A percentile compares a stretch with the other conserved stretches of the same genome.
Evolutionary conservation across 192 early-diverging fungal species (phyloP).

Genomic region (Hyaloraphidium curvatum): DNA sequence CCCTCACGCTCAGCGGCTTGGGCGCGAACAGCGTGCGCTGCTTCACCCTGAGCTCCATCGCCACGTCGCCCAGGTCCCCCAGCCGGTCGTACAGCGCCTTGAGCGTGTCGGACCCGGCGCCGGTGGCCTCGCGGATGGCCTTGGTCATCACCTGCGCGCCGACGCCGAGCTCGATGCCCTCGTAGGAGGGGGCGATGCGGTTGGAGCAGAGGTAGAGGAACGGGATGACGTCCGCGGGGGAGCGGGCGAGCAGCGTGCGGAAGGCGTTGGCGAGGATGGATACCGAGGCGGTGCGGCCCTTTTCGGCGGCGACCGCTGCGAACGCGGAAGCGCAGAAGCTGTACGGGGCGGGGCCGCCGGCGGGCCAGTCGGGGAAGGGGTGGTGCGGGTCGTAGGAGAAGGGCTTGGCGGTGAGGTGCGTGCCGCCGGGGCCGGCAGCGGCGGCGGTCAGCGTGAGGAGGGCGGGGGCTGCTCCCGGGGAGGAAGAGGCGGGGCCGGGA

Average conservation of each 20-base stretch:
- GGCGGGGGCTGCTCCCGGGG: too few relatives aligned
- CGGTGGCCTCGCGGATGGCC: slow-evolving; percentile 8
- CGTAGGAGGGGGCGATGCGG: slow-evolving; percentile 13
- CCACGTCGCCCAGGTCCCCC: slow-evolving; percentile 17
- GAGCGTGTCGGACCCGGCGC: background rate
- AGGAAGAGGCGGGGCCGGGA: too few relatives aligned
- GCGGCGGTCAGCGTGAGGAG: too few relatives aligned
- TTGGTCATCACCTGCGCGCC: slow-evolving; percentile 12
- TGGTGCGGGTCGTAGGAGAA: too few relatives aligned
- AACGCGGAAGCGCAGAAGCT: too few relatives aligned
- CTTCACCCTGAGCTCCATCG: slow-evolving; percentile 13
- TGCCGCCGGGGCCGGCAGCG: too few relatives aligned
- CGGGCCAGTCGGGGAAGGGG: too few relatives aligned
- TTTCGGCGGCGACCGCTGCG: too few relatives aligned
- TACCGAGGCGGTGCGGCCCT: background rate
- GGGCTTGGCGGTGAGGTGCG: too few relatives aligned
- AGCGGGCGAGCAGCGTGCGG: slow-evolving; percentile 9
- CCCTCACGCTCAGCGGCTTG: slow-evolving; percentile 6
- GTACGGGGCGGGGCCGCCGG: too few relatives aligned
- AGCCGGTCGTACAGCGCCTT: slow-evolving; percentile 11
- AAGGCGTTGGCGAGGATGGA: slow-evolving; percentile 11
- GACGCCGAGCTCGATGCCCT: slow-evolving; percentile 14
- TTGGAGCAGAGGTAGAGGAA: slow-evolving; percentile 16
- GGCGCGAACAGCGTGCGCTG: slow-evolving; percentile 10
- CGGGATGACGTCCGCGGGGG: slow-evolving; percentile 11